Evolutionary conservation across 148 eudicot genomes (phyloP), one percentile per base, ranked within the genome.

Genomic region (Dysphania ambrosioides): DNA sequence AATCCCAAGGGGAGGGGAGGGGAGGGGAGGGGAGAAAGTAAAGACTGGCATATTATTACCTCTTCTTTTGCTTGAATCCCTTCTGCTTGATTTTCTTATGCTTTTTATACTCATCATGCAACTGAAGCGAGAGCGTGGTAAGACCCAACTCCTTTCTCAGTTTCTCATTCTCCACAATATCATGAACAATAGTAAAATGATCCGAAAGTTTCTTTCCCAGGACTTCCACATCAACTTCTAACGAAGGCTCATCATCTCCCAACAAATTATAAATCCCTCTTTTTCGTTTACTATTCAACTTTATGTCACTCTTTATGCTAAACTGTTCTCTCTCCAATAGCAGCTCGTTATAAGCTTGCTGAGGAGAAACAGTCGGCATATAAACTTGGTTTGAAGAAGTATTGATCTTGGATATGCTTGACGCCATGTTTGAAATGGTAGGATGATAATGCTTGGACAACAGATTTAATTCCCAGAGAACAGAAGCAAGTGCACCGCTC

Each of bases 401-500:
- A 66, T 74, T 78, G 77, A 95, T 78, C 49, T 80, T 84, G 41
- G 93, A 81, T 58, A 95, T 91, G 74, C 75, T 85, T 16, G 93
- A 85, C n/a, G 97, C 97, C 67, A 88, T 79, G 34, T 91, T 79
- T 21, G 89, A 85, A 34, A 95, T 85, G 41, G 90, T 61, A 10
- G 97, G 98, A 82, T 92, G 93, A 78, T 87, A 92, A 79, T 95
- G 98, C 75, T 89, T 90, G 0, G 83, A 75, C 68, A 95, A 73
- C 53, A 95, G 88, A 82, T 87, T 87, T 8, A 95, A 88, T 80
- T 95, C 98, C 97, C 98, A 95, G 31, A 95, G 96, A 32, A 92
- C 98, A 0, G 98, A 88, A 75, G 98, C 91, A 32, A 95, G 90
- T 36, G 98, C 98, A 59, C 98, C 98, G 66, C 96, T 91, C 26